phyloP scores from a whole-genome alignment of 345 rosid genomes.

The Clausena lansium region DNA sequence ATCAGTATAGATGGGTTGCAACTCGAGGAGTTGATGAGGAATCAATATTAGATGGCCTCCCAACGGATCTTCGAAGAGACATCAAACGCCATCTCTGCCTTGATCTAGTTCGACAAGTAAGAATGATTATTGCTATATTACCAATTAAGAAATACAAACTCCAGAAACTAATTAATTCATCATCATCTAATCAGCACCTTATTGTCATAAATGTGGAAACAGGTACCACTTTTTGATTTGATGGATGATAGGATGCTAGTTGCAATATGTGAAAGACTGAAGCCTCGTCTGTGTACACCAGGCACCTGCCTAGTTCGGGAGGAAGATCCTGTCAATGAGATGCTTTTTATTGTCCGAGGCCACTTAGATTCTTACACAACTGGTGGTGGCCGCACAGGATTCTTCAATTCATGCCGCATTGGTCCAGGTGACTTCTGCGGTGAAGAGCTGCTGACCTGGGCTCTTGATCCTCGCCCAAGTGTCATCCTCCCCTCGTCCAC shows the following conservation, averaged over 20 bases:
- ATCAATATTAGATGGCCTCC: conserved; percentile 43
- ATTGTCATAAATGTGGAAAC: neutral
- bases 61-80: conserved; percentile 46
- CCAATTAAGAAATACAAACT: too few relatives aligned
- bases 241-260: conserved; percentile 61
- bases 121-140: neutral
- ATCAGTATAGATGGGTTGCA: conserved; percentile 49
- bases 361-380: conserved; percentile 48
- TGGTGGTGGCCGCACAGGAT: conserved; percentile 49
- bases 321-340: conserved; percentile 54
- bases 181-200: neutral
- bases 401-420: conserved; percentile 49
- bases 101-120: conserved; percentile 52
- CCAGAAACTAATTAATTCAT: neutral
- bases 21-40: conserved; percentile 68
- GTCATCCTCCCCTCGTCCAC: conserved; percentile 47
- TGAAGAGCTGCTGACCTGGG: conserved; percentile 59
- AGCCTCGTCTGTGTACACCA: conserved; percentile 37
- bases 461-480: conserved; percentile 47
- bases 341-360: conserved; percentile 60
- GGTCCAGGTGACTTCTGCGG: conserved; percentile 61
- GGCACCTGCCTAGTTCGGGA: conserved; percentile 41
- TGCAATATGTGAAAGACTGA: conserved; percentile 56
- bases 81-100: conserved; percentile 69
- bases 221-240: conserved; percentile 51